phyloP scores from a whole-genome alignment of 2,329 filamentous ascomycete genomes.

The Zymoseptoria passerinii region DNA sequence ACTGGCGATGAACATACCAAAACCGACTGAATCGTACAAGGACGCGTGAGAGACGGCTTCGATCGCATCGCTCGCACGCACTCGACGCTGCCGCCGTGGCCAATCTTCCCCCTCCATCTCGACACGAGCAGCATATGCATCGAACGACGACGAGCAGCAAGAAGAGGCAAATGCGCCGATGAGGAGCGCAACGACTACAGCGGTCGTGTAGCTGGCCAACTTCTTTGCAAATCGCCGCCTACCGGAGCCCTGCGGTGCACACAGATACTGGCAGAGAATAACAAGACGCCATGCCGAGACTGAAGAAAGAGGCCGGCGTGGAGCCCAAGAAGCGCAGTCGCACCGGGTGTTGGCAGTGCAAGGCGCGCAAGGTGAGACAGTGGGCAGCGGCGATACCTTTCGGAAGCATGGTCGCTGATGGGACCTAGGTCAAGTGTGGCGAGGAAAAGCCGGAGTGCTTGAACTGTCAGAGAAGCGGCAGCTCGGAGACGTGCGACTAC shows the following conservation, averaged over 20 bases:
- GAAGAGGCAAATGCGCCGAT: neutral
- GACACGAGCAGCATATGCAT: neutral
- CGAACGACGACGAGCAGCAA: neutral
- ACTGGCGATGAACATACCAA: neutral
- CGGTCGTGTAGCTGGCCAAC: neutral
- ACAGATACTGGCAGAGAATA: neutral
- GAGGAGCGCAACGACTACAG: neutral
- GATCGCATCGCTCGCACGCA: neutral
- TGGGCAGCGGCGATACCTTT: neutral
- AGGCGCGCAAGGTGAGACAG: conserved; percentile 54
- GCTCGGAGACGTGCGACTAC: conserved; percentile 62
- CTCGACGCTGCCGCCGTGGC: neutral
- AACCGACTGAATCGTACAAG: neutral
- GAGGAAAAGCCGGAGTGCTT: conserved; percentile 65
- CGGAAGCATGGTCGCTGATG: neutral
- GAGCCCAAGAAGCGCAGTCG: conserved; percentile 60
- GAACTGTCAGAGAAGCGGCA: conserved; percentile 58
- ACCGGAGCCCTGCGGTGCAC: neutral
- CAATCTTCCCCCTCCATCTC: neutral
- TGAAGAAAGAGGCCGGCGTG: conserved; percentile 54
- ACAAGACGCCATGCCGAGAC: conserved; percentile 50
- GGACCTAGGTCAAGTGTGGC: conserved; percentile 56
- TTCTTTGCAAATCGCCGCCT: neutral
- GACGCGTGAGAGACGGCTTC: neutral
- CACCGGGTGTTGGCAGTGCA: conserved; percentile 69